Conservation (phyloP, 2,329 filamentous ascomycete genomes). For the Achaetomium macrosporum region DNA sequence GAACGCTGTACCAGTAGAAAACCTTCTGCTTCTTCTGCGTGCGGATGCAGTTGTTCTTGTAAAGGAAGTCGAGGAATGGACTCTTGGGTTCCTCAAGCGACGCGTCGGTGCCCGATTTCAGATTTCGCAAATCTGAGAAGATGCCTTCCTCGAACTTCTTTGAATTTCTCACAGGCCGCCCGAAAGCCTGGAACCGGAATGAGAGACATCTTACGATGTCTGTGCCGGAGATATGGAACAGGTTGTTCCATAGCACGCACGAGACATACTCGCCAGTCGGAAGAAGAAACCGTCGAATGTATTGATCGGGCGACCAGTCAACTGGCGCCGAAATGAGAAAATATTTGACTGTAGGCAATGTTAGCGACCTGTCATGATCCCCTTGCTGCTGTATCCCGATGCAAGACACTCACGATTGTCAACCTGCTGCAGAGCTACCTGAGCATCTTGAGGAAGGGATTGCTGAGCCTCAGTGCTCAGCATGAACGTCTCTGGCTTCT, state of each 20-base stretch:
- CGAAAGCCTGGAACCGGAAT: conserved; percentile 97
- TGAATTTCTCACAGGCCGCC: conserved; percentile 96
- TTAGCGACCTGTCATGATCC: conserved; percentile 2
- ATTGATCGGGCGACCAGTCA: conserved; percentile 95
- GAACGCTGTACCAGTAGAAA: conserved; percentile 99
- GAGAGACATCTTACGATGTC: conserved; percentile 98
- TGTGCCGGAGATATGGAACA: conserved; percentile 98
- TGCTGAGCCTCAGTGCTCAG: conserved; percentile 95
- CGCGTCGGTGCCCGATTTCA: conserved; percentile 96
- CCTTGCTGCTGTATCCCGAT: neutral
- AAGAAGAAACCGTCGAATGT: conserved; percentile 90
- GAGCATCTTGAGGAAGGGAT: conserved; percentile 89
- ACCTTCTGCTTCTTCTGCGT: conserved; percentile 99
- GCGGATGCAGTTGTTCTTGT: conserved; percentile 99
- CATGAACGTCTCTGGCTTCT: conserved; percentile 99
- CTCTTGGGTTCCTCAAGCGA: conserved; percentile 98
- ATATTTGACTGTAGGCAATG: conserved; percentile 72
- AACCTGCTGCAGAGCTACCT: conserved; percentile 95
- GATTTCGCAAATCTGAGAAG: conserved; percentile 95
- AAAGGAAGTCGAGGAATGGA: conserved; percentile 94
- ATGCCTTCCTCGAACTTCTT: conserved; percentile 99
- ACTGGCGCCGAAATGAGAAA: conserved; percentile 98
- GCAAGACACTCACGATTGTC: conserved; percentile 74
- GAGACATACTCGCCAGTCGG: conserved; percentile 98
- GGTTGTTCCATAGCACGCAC: conserved; percentile 97